A percentile compares a stretch with the other conserved stretches of the same genome.
Conservation (phyloP, 139 green algal genomes). For the Nannochloris sp. region DNA sequence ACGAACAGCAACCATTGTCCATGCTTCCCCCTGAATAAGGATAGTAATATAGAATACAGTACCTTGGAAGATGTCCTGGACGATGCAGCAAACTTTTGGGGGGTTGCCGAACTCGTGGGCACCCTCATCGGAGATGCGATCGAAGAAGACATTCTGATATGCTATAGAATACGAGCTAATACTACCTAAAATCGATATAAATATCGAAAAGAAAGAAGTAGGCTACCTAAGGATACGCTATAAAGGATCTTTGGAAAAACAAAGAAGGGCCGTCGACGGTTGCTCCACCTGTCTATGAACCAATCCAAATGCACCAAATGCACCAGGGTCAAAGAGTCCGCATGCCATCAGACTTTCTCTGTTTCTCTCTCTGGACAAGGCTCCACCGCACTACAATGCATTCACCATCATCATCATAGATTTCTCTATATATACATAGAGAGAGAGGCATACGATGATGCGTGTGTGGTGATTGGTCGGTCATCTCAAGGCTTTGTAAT, state of each 20-base stretch:
- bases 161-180: not conserved
- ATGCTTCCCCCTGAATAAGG: not conserved
- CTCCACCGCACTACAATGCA: too few relatives aligned
- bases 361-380: constrained; percentile 84
- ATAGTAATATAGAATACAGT: not conserved
- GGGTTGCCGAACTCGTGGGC: constrained; percentile 10
- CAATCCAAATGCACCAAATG: not conserved
- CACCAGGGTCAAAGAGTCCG: not conserved
- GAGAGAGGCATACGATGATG: too few relatives aligned
- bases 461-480: constrained; percentile 28
- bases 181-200: not conserved
- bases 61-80: constrained; percentile 32
- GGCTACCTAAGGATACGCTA: not conserved
- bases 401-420: too few relatives aligned
- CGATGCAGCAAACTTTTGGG: constrained; percentile 19
- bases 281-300: not conserved
- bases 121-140: constrained; percentile 13
- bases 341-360: not conserved
- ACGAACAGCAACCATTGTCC: not conserved
- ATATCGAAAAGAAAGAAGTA: not conserved
- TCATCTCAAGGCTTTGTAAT: constrained; percentile 7
- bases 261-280: not conserved
- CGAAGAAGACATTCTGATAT: not conserved
- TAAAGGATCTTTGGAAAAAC: not conserved
- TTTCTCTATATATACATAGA: too few relatives aligned